These are phyloP conservation scores for Fraxinus latifolia DNA, from an alignment of 305 asterid genomes.

Conservation along the genomic window DNA sequence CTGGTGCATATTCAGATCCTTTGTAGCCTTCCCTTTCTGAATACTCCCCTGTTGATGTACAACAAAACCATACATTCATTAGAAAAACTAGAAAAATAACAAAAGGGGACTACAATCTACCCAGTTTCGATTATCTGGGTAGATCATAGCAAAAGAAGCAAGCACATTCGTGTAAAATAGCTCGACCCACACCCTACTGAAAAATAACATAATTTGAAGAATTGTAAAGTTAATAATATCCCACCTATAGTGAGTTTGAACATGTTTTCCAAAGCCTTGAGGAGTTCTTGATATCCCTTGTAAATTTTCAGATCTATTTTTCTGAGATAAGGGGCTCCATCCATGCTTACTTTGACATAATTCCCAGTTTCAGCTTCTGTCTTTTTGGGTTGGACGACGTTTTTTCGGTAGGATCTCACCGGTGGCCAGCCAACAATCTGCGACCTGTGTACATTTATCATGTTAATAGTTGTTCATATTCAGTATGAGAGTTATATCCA, in stretches of 20 bases:
- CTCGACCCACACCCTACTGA: background rate
- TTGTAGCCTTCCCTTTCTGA: conserved; percentile 76
- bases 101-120: background rate
- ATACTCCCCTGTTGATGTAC: conserved; percentile 40
- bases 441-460: conserved; percentile 42
- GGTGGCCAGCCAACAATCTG: conserved; percentile 93
- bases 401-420: conserved; percentile 65
- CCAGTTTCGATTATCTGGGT: background rate
- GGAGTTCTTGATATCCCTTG: conserved; percentile 52
- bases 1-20: conserved; percentile 72
- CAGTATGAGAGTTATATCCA: background rate
- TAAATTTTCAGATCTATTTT: conserved; percentile 73
- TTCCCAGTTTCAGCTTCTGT: conserved; percentile 51
- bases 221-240: background rate
- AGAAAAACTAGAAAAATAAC: background rate
- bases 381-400: conserved; percentile 42
- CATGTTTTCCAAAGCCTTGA: conserved; percentile 68
- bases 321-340: conserved; percentile 80
- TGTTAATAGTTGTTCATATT: background rate
- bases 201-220: background rate
- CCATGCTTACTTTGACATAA: conserved; percentile 85
- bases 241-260: conserved; percentile 69
- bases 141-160: background rate
- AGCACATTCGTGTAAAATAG: background rate
- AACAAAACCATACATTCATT: background rate